Percentiles rank a stretch among this genome's conserved stretches.
phyloP scores from a whole-genome alignment of 164 flowering plant species.

The Litsea cubeba region DNA sequence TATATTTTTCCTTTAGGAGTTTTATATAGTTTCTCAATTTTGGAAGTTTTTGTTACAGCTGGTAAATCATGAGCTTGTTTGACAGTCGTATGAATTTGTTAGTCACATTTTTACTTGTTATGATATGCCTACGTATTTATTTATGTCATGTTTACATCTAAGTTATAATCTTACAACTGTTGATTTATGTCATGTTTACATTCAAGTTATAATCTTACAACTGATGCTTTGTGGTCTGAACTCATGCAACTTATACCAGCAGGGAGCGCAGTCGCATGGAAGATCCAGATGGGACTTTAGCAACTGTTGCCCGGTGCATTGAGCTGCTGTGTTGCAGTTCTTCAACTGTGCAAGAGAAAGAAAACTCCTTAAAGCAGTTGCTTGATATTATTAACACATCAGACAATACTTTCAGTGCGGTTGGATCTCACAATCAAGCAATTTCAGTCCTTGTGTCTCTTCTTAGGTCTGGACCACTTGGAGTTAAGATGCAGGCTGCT shows the following conservation, averaged over 20 bases:
- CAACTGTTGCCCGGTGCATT: constrained; percentile 97
- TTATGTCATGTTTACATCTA: neutral
- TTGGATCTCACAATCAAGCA: constrained; percentile 97
- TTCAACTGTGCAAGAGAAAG: constrained; percentile 82
- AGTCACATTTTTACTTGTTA: neutral
- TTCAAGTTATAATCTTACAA: neutral
- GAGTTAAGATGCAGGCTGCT: constrained; percentile 87
- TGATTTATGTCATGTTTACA: neutral
- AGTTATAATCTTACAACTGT: neutral
- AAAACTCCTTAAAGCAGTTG: constrained; percentile 65
- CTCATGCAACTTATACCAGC: constrained; percentile 15
- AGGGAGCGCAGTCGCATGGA: constrained; percentile 87
- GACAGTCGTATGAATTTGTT: neutral
- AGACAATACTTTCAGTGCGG: constrained; percentile 92
- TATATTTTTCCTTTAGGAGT: too few relatives aligned
- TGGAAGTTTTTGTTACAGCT: neutral
- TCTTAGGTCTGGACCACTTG: constrained; percentile 82
- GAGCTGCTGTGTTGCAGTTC: constrained; percentile 85
- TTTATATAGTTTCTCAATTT: too few relatives aligned
- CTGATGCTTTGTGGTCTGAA: neutral
- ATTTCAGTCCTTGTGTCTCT: constrained; percentile 94
- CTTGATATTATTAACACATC: constrained; percentile 76
- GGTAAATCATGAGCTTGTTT: neutral
- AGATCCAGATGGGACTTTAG: constrained; percentile 94
- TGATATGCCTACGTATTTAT: neutral